A percentile compares a stretch with the other conserved stretches of the same genome.
Conservation (phyloP, 148 eudicot genomes). For the Polygonum aviculare region DNA sequence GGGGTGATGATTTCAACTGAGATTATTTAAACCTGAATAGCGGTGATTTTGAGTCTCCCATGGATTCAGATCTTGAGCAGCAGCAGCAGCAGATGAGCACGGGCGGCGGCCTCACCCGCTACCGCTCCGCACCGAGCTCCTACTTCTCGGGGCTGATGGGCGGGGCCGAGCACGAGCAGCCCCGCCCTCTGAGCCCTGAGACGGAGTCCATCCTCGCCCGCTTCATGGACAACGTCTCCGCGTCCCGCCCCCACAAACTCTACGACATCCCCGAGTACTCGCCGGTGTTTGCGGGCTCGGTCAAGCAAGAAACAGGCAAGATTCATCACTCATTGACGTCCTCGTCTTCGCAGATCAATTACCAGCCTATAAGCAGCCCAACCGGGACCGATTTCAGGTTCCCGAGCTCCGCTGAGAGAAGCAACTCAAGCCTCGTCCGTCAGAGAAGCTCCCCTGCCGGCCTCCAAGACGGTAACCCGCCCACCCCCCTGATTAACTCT, state of each 20-base stretch:
- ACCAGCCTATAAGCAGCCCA: constrained; percentile 14
- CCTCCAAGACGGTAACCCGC: constrained; percentile 48
- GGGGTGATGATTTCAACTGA: background rate
- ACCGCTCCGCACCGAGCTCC: constrained; percentile 86
- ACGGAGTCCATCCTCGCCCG: constrained; percentile 41
- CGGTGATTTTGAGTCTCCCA: too few species aligned
- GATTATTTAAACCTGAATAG: too few species aligned
- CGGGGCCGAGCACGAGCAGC: constrained; percentile 7
- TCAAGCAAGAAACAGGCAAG: constrained; percentile 41
- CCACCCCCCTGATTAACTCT: background rate
- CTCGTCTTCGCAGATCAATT: constrained; percentile 32
- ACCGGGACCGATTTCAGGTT: constrained; percentile 13
- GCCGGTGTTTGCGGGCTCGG: constrained; percentile 17
- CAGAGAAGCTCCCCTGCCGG: constrained; percentile 91
- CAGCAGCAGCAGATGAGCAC: constrained; percentile 33
- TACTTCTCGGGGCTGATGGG: constrained; percentile 56
- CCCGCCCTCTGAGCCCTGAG: constrained; percentile 55
- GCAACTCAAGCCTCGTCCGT: constrained; percentile 46
- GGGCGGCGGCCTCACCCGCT: constrained; percentile 50
- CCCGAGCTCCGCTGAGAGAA: constrained; percentile 18
- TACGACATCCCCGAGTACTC: constrained; percentile 23
- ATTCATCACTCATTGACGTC: constrained; percentile 13
- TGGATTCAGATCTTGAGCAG: constrained; percentile 41
- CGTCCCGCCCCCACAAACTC: constrained; percentile 11
- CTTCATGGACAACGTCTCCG: constrained; percentile 31